phyloP scores from a whole-genome alignment of 768 basidiomycete genomes.

The Leucosporidium yakuticum region DNA sequence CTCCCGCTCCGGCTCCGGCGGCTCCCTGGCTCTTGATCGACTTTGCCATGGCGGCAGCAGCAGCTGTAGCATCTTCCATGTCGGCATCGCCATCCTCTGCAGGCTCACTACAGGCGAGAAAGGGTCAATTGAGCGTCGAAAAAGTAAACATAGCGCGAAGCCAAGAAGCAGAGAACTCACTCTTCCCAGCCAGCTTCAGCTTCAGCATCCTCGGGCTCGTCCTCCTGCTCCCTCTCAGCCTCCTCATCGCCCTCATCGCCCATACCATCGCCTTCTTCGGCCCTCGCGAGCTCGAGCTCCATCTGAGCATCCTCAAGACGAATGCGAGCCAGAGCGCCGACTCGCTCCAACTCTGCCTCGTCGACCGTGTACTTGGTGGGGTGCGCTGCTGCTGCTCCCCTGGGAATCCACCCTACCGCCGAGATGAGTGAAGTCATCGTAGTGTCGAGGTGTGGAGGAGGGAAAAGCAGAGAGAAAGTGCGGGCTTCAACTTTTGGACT shows the following conservation, averaged over 20 bases:
- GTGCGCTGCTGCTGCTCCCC: constrained; percentile 66
- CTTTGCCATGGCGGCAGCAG: constrained; percentile 35
- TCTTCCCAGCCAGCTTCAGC: constrained; percentile 63
- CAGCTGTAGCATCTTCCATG: constrained; percentile 41
- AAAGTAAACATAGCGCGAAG: not conserved
- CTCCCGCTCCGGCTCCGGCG: constrained; percentile 42
- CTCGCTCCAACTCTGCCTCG: constrained; percentile 79
- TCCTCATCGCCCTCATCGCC: constrained; percentile 54
- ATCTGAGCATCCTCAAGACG: constrained; percentile 83
- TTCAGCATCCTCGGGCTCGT: constrained; percentile 45
- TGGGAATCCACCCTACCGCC: constrained; percentile 50
- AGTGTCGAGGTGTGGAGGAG: not conserved
- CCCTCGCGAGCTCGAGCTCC: constrained; percentile 73
- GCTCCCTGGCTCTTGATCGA: constrained; percentile 45
- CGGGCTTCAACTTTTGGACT: too few relatives aligned
- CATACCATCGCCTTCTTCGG: constrained; percentile 67
- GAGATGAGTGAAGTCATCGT: constrained; percentile 34
- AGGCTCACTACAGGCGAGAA: constrained; percentile 41
- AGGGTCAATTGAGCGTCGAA: not conserved
- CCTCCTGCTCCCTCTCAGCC: constrained; percentile 48
- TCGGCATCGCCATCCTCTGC: constrained; percentile 55
- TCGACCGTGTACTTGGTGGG: constrained; percentile 86
- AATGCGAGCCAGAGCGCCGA: constrained; percentile 76
- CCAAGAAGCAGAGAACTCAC: constrained; percentile 53
- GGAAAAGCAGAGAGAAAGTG: not conserved